A percentile compares a stretch with the other conserved stretches of the same genome.
Conservation (phyloP, 306 rosid genomes). For the Citrullus mucosospermus region DNA sequence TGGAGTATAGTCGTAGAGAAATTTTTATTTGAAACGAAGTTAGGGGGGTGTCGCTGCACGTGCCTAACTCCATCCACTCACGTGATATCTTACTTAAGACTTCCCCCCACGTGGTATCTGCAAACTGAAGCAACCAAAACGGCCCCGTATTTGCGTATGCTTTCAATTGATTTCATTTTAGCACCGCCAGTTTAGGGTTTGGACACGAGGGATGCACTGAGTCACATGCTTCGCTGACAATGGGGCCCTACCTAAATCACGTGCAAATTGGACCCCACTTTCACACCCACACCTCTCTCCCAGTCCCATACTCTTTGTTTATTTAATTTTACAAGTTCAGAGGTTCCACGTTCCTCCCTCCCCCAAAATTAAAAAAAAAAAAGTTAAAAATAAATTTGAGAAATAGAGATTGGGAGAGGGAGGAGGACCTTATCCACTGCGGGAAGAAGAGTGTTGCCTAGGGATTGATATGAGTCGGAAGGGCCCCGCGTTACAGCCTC, state of each 20-base stretch:
- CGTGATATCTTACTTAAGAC: too few species aligned
- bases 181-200: constrained; percentile 53
- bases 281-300: background rate
- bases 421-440: constrained; percentile 22
- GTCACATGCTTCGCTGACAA: constrained; percentile 65
- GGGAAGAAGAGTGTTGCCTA: constrained; percentile 10
- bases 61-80: background rate
- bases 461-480: constrained; percentile 19
- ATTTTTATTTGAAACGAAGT: too few species aligned
- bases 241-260: constrained; percentile 27
- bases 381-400: background rate
- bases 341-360: background rate
- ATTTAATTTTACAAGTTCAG: background rate
- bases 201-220: constrained; percentile 33
- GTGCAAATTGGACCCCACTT: constrained; percentile 27
- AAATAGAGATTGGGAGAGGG: background rate
- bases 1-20: background rate
- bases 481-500: constrained; percentile 6
- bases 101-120: constrained; percentile 4
- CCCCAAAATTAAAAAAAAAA: too few species aligned
- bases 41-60: background rate
- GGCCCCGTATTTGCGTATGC: background rate
- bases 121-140: background rate
- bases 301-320: background rate
- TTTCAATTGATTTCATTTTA: background rate